Percentiles rank a stretch among this genome's conserved stretches.
Conservation (phyloP, 2,329 filamentous ascomycete genomes). For the Botrytis fragariae region DNA sequence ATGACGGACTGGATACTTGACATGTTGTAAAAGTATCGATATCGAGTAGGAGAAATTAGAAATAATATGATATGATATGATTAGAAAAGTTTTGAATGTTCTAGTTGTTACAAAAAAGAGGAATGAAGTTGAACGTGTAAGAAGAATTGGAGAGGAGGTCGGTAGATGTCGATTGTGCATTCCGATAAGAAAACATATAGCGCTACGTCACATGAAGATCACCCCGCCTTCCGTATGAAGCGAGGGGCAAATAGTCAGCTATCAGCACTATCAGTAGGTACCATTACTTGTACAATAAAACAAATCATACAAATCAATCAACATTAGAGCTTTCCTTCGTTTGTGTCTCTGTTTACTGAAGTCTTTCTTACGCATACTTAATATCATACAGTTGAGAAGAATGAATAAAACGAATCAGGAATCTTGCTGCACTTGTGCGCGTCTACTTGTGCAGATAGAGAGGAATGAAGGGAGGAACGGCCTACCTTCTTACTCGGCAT, state of each 20-base stretch:
- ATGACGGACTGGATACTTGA: background rate
- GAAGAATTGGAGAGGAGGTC: background rate
- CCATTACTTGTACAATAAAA: background rate
- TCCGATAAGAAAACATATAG: background rate
- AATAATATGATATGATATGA: background rate
- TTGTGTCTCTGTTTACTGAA: background rate
- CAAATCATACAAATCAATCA: background rate
- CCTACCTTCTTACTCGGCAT: background rate
- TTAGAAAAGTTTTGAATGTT: background rate
- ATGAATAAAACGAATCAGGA: background rate
- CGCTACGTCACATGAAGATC: background rate
- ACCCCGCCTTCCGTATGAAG: background rate
- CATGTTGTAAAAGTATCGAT: background rate
- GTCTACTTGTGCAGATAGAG: background rate
- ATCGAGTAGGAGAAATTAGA: background rate
- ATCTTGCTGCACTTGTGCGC: constrained; percentile 11
- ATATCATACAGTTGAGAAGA: background rate
- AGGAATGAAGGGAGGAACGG: background rate
- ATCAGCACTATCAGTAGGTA: background rate
- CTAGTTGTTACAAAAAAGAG: background rate
- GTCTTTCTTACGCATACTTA: background rate
- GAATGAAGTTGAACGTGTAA: background rate
- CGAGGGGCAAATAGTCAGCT: constrained; percentile 13
- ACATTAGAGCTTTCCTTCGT: background rate
- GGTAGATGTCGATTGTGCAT: background rate